These are phyloP conservation scores for Camelina hispida DNA, from an alignment of 345 rosid genomes.

Conservation along the genomic window DNA sequence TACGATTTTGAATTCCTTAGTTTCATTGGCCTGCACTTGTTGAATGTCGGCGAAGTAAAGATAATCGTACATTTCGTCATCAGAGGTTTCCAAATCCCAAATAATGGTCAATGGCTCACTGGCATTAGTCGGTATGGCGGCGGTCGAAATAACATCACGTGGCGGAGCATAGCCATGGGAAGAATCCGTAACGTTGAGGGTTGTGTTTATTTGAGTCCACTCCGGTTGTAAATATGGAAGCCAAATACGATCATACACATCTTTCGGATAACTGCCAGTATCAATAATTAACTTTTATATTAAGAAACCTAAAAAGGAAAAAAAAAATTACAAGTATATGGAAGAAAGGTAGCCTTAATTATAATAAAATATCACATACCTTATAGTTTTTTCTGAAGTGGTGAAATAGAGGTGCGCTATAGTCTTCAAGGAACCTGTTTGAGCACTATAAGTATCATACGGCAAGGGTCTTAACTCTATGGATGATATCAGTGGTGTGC, in stretches of 20 bases:
- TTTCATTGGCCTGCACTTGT: conserved; percentile 33
- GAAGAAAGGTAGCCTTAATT: not conserved
- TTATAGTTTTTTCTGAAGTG: not conserved
- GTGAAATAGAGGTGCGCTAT: not conserved
- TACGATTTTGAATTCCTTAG: conserved; percentile 34
- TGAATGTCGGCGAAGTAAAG: conserved; percentile 50
- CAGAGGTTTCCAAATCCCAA: not conserved
- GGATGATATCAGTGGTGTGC: conserved; percentile 26
- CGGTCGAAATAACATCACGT: conserved; percentile 31
- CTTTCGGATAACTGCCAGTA: conserved; percentile 43
- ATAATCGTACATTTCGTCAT: conserved; percentile 24
- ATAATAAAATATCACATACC: conserved; percentile 9
- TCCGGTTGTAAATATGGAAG: fast-evolving
- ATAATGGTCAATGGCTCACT: not conserved
- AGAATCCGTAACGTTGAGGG: not conserved
- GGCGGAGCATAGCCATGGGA: conserved; percentile 17
- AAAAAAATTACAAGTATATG: not conserved
- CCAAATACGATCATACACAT: conserved; percentile 51
- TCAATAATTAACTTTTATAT: not conserved
- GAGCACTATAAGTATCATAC: conserved; percentile 4
- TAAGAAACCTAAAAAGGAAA: not conserved
- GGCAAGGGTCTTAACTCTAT: conserved; percentile 37
- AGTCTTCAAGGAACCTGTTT: conserved; percentile 4
- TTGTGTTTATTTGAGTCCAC: conserved; percentile 31
- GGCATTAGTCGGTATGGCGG: conserved; percentile 27